These are phyloP conservation scores for Ricinus communis DNA, from an alignment of 345 rosid genomes.

Conservation along the genomic window DNA sequence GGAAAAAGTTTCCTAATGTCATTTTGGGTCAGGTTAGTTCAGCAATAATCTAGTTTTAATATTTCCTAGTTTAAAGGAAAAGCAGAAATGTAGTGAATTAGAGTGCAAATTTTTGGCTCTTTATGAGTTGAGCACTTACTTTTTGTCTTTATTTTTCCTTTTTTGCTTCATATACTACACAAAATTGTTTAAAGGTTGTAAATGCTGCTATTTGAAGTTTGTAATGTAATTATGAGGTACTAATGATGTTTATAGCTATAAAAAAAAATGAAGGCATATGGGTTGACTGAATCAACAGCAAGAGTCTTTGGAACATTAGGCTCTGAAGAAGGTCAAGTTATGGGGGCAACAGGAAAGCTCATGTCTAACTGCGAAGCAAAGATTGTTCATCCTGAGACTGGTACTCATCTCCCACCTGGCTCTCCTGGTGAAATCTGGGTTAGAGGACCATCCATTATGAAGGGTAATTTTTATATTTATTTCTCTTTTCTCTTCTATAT, in stretches of 20 bases:
- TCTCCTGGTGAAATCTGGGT: conserved; percentile 56
- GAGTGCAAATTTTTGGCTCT: too few relatives aligned
- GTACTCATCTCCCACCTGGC: conserved; percentile 41
- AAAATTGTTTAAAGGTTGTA: too few relatives aligned
- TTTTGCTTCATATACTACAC: too few relatives aligned
- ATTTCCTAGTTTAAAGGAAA: not conserved
- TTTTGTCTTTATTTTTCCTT: too few relatives aligned
- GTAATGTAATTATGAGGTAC: not conserved
- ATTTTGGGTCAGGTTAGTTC: conserved; percentile 8
- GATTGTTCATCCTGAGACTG: conserved; percentile 45
- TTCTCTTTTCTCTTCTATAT: too few relatives aligned
- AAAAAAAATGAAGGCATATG: conserved; percentile 43
- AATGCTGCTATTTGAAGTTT: too few relatives aligned
- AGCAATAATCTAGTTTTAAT: too few relatives aligned
- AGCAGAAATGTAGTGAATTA: not conserved
- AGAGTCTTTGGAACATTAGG: conserved; percentile 41
- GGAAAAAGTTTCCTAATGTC: conserved; percentile 35
- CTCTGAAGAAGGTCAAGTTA: conserved; percentile 35
- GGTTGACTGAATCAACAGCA: conserved; percentile 58
- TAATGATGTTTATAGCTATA: not conserved
- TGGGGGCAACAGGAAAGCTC: conserved; percentile 57
- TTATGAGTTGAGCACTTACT: too few relatives aligned
- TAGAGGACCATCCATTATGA: conserved; percentile 55
- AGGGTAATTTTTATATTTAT: conserved; percentile 31
- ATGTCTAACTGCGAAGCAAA: conserved; percentile 43